Evolutionary conservation across 2,329 filamentous ascomycete genomes (phyloP), one percentile per base, ranked within the genome.

Genomic region (Pseudogymnoascus sp.): DNA sequence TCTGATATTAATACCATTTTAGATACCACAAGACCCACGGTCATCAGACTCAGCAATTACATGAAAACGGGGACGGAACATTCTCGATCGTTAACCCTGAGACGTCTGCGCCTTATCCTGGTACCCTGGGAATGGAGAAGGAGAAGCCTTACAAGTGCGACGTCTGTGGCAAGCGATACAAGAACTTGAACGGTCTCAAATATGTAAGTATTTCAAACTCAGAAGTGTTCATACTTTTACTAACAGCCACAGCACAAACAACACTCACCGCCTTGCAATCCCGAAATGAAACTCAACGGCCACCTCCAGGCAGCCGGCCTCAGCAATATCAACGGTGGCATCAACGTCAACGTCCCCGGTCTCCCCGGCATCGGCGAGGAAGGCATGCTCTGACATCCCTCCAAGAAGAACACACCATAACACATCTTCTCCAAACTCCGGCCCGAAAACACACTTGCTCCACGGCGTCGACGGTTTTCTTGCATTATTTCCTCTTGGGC

Each of bases 101-200:
- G 72, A 97, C 94, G 0, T 94, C 90, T 28, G 85, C 91, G 1
- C 94, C 94, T 0, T 99, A 97, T 67, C 94, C 94, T 0, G 94
- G 94, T 33, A 97, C 94, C 0, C 80, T 96, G 36, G 94, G 94
- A n/a, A 99, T 99, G 94, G 94, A 99, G 78, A 99, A 97, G 75
- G 93, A 97, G 79, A 99, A 99, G 79, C 94, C 94, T 2, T 97
- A 97, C 75, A 92, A 92, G 72, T 99, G 94, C 75, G 92, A 97
- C 67, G 89, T 92, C 9, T 99, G 94, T 73, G 92, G 93, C 70
- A 99, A 99, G 80, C 89, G 94, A 60, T 99, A 99, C 79, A 99
- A 99, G 86, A 99, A 99, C 73, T 77, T 99, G 65, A 99, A 99
- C 76, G 94, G 94, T 5, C 84, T 99, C 66, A 99, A 99, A 85